phyloP scores from a whole-genome alignment of 1,284 basidiomycete genomes.

The Microbotryomycetes sp. region DNA sequence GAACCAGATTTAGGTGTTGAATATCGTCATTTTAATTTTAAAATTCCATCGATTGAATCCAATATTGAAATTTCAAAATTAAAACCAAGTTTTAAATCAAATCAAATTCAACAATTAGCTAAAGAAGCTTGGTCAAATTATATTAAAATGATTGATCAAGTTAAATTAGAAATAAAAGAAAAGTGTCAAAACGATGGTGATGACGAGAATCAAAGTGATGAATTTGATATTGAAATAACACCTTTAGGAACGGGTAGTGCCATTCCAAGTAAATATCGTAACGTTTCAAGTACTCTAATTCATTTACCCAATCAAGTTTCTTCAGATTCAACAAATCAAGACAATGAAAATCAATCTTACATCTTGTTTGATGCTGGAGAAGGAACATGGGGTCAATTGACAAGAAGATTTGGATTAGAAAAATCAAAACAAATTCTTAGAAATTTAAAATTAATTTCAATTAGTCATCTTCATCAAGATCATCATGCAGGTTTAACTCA shows the following conservation, averaged over 20 bases:
- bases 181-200: no score
- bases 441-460: constrained; percentile 70
- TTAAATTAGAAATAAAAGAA: constrained; percentile 31
- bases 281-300: constrained; percentile 72
- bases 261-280: constrained; percentile 73
- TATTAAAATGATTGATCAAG: constrained; percentile 30
- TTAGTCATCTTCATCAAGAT: constrained; percentile 88
- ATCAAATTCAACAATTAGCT: constrained; percentile 13
- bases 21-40: constrained; percentile 36
- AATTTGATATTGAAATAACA: constrained; percentile 49
- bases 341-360: constrained; percentile 49
- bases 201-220: background rate
- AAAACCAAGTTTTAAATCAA: background rate
- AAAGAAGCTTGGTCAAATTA: constrained; percentile 34
- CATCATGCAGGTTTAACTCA: constrained; percentile 80
- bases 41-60: constrained; percentile 20
- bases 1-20: constrained; percentile 43
- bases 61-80: constrained; percentile 30
- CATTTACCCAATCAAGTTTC: constrained; percentile 50
- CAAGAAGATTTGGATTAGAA: constrained; percentile 61
- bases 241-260: constrained; percentile 86
- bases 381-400: constrained; percentile 83
- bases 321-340: no score
- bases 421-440: constrained; percentile 49
- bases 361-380: constrained; percentile 86